phyloP scores from a whole-genome alignment of 495 filamentous ascomycete species.

The Talaromyces wortmannii region DNA sequence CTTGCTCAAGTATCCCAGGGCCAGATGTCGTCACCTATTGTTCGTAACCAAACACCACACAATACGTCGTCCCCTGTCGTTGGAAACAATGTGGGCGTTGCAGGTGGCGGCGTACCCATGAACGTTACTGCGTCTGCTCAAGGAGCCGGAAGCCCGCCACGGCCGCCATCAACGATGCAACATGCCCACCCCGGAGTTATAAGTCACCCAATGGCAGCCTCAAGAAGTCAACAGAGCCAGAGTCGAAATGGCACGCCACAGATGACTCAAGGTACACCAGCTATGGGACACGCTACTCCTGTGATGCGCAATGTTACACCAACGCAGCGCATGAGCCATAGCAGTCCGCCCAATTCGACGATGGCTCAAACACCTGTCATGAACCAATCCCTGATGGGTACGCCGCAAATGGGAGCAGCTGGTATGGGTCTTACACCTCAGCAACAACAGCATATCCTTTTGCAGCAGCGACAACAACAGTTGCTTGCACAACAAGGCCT shows the following conservation, averaged over 20 bases:
- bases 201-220: constrained; percentile 65
- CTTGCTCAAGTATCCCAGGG: constrained; percentile 59
- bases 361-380: constrained; percentile 55
- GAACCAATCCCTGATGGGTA: constrained; percentile 43
- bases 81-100: constrained; percentile 37
- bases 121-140: constrained; percentile 70
- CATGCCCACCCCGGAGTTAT: constrained; percentile 62
- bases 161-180: constrained; percentile 71
- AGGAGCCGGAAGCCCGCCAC: constrained; percentile 63
- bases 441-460: constrained; percentile 33
- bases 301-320: constrained; percentile 64
- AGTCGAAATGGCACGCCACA: constrained; percentile 73
- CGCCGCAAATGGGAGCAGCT: constrained; percentile 30
- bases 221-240: constrained; percentile 74
- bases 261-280: constrained; percentile 72
- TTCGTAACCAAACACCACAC: constrained; percentile 74
- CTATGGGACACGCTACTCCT: constrained; percentile 64
- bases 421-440: constrained; percentile 33
- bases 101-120: constrained; percentile 64
- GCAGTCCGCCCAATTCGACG: constrained; percentile 55
- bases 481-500: constrained; percentile 42
- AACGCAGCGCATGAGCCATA: constrained; percentile 65
- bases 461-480: constrained; percentile 41
- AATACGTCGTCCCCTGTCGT: constrained; percentile 71
- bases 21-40: constrained; percentile 69